Conservation (phyloP, 495 filamentous ascomycete genomes). For the Astrothelium subdiscretum region DNA sequence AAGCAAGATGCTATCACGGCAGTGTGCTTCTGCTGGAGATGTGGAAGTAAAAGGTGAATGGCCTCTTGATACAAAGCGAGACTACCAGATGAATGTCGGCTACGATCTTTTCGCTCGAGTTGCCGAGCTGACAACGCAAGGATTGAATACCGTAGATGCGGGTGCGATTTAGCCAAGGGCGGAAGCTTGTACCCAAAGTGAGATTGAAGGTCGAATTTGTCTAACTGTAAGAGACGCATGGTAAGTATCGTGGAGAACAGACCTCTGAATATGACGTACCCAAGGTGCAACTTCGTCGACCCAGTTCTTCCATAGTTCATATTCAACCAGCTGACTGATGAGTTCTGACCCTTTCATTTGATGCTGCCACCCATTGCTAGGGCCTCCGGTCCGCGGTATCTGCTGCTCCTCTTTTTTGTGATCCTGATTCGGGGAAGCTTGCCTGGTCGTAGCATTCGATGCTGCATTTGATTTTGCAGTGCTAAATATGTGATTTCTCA, state of each 20-base stretch:
- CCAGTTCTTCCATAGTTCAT: slow-evolving; percentile 12
- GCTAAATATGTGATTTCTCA: slow-evolving; percentile 9
- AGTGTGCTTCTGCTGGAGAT: slow-evolving; percentile 9
- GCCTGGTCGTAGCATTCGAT: slow-evolving; percentile 2
- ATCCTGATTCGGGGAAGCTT: not conserved
- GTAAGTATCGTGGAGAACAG: not conserved
- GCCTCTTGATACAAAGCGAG: slow-evolving; percentile 16
- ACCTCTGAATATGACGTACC: not conserved
- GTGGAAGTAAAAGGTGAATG: slow-evolving; percentile 11
- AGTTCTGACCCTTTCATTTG: not conserved
- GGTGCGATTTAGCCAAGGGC: slow-evolving; percentile 9
- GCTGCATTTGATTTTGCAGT: slow-evolving; percentile 10
- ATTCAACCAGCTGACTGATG: slow-evolving; percentile 5
- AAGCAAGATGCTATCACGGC: slow-evolving; percentile 14
- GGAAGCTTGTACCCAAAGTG: slow-evolving; percentile 13
- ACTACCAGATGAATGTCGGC: slow-evolving; percentile 6
- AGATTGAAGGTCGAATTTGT: slow-evolving; percentile 13
- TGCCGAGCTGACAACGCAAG: slow-evolving; percentile 13
- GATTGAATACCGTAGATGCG: slow-evolving; percentile 15
- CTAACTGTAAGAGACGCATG: not conserved
- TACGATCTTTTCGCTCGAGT: slow-evolving; percentile 10
- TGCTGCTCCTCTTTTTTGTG: not conserved
- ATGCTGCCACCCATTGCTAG: not conserved
- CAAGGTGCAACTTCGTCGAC: slow-evolving; percentile 13
- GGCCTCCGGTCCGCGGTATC: not conserved